Conservation (phyloP, 2,329 filamentous ascomycete genomes). For the Nemania bipapillata region DNA sequence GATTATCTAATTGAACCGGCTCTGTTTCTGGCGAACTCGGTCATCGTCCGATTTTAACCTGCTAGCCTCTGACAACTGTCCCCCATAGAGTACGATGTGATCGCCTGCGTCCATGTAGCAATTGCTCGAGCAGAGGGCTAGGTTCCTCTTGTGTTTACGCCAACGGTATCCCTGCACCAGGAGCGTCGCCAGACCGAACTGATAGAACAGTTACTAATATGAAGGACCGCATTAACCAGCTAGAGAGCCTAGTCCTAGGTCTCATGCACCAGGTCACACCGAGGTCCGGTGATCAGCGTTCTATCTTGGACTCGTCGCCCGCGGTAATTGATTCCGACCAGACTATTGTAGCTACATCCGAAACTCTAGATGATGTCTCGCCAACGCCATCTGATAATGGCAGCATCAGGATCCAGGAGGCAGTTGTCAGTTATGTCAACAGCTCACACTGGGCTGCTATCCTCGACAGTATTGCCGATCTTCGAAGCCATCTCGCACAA, state of each 20-base stretch:
- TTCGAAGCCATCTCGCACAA: constrained; percentile 52
- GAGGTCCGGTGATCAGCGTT: not conserved
- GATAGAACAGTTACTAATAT: no score
- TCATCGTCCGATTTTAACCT: no score
- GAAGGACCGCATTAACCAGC: constrained; percentile 46
- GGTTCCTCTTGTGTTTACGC: constrained; percentile 42
- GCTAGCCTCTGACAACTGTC: no score
- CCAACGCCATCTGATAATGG: no score
- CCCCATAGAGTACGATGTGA: constrained; percentile 40
- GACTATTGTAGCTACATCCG: not conserved
- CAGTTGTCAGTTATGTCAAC: constrained; percentile 53
- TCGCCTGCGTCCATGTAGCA: constrained; percentile 41
- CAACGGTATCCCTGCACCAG: constrained; percentile 10
- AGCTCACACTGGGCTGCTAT: constrained; percentile 56
- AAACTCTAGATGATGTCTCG: no score
- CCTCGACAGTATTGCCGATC: constrained; percentile 55
- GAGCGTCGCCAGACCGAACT: constrained; percentile 13
- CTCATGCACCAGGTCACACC: constrained; percentile 42
- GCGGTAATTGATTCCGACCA: no score
- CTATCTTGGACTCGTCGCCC: not conserved
- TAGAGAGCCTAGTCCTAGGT: constrained; percentile 49
- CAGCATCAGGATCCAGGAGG: constrained; percentile 49
- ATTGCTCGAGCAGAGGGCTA: constrained; percentile 34
- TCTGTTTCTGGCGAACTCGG: not conserved
- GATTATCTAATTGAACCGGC: not conserved